phyloP scores from a whole-genome alignment of 331 rosid species.

The Rhamnella rubrinervis region DNA sequence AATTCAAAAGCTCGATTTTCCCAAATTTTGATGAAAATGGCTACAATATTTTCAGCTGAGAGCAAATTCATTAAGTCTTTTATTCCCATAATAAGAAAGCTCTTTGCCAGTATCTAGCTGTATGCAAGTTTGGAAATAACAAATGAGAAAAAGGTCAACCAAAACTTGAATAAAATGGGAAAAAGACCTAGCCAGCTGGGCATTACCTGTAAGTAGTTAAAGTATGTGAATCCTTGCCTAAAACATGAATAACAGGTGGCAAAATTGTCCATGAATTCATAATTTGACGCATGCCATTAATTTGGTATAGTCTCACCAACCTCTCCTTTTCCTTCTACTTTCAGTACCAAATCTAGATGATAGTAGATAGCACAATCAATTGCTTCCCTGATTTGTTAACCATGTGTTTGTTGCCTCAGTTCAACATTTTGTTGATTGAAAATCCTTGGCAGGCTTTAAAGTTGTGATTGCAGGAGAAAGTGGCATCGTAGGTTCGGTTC shows the following conservation, averaged over 20 bases:
- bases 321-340: neutral
- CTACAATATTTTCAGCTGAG: neutral
- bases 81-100: neutral
- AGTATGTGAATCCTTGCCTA: neutral
- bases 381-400: neutral
- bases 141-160: neutral
- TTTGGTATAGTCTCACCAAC: slow-evolving; percentile 4
- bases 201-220: neutral
- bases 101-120: neutral
- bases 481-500: neutral
- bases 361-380: neutral
- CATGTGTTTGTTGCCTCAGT: neutral
- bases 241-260: too few relatives aligned
- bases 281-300: neutral
- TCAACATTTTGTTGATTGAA: neutral
- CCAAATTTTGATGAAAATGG: neutral
- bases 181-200: neutral
- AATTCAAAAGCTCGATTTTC: neutral
- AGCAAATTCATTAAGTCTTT: neutral
- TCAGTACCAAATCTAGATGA: neutral
- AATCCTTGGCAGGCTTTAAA: slow-evolving; percentile 45
- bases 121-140: neutral
- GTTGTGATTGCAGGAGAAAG: slow-evolving; percentile 32
- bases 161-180: neutral
- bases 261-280: too few relatives aligned